Base-by-base conservation (phyloP, 768 basidiomycete genomes). In the Hirschioporus abietinus region DNA sequence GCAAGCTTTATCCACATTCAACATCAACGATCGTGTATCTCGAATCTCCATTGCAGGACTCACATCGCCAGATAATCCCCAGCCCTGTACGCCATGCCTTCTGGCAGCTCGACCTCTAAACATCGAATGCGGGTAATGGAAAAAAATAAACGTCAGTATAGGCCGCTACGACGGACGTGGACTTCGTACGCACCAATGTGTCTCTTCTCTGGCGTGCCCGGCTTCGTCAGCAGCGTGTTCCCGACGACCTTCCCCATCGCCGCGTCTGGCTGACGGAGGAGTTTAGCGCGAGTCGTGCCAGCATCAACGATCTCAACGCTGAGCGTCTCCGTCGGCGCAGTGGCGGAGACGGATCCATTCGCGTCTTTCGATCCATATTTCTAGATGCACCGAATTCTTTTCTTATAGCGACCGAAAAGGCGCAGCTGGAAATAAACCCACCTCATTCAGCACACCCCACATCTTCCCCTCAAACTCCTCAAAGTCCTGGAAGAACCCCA, bases 31-130 rank as follows among this genome's bases (percentile, higher is more conserved):
- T 27, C 42, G 62, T 35, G 1, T n/a, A 27, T 20, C 20, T 26
- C 9, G 35, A 58, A 25, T 6, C n/a, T n/a, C n/a, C n/a, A n/a
- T 7, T 58, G n/a, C n/a, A 1, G 4, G 3, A 72, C 78, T 66
- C 59, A 79, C 77, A 84, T 77, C 1, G 80, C 77, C 9, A 84
- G 73, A 71, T 84, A 84, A 68, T 84, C 83, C 10, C 83, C 83
- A 10, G 81, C 75, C 25, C 76, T 75, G 57, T 79, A 81, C 0
- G 75, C 76, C 64, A 73, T 72, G 2, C 75, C 76, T 34, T 76
- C 76, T 0, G 81, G 81, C 8, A 83, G 73, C 64, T 76, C 74
- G 60, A 83, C 77, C 60, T 80, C 81, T 81, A 17, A 63, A 26
- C 66, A 15, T 7, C 20, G 23, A 25, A 30, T 30, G 30, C n/a